These are phyloP conservation scores for Coemansia pectinata DNA, from an alignment of 192 early-diverging fungal genomes.

Conservation along the genomic window DNA sequence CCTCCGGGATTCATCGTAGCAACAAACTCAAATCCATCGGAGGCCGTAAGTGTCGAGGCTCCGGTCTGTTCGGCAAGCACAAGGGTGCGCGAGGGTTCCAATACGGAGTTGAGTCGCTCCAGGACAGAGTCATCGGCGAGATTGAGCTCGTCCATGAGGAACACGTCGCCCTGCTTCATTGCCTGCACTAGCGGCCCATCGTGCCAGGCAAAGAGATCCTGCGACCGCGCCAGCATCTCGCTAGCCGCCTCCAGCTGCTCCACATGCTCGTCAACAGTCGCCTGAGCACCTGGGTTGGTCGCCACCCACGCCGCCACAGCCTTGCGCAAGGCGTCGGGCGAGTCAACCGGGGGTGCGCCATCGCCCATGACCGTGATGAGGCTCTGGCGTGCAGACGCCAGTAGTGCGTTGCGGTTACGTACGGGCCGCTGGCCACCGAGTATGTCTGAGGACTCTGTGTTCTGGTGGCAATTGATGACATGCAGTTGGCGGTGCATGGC, in stretches of 20 bases:
- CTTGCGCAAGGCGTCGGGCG: conserved; percentile 17
- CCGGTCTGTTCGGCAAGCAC: conserved; percentile 91
- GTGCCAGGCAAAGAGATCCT: conserved; percentile 90
- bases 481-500: conserved; percentile 65
- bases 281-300: conserved; percentile 9
- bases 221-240: conserved; percentile 36
- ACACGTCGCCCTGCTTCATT: conserved; percentile 81
- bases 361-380: conserved; percentile 26
- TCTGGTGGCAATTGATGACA: conserved; percentile 96
- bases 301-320: conserved; percentile 16
- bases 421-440: conserved; percentile 92
- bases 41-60: conserved; percentile 61
- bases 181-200: conserved; percentile 94
- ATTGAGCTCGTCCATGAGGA: conserved; percentile 98
- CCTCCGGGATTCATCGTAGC: conserved; percentile 99
- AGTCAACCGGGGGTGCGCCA: conserved; percentile 1
- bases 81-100: conserved; percentile 83
- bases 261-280: neutral
- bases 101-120: conserved; percentile 92
- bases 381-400: conserved; percentile 53
- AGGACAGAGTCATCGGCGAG: conserved; percentile 98
- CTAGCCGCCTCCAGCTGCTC: conserved; percentile 19
- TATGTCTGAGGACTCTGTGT: conserved; percentile 92
- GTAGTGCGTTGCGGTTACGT: conserved; percentile 65
- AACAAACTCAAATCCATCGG: conserved; percentile 80